Evolutionary conservation across 176 grass and related monocot species (phyloP), one percentile per base, ranked within the genome.

Genomic region (Canna indica): DNA sequence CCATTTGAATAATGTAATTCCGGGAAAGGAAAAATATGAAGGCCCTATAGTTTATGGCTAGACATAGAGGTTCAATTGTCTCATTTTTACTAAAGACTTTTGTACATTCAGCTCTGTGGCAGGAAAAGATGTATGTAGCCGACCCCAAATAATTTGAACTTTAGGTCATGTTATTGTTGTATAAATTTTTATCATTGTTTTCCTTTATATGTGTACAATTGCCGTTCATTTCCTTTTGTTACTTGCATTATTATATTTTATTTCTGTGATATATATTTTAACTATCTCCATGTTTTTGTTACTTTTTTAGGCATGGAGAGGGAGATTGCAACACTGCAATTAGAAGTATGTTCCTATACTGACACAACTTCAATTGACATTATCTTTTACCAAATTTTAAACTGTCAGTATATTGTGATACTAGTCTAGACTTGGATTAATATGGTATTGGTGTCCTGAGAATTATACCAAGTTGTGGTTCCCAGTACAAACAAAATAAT

Each of bases 281-380:
- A 53, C 31, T 28, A 45, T 78, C 50, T 78, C 14, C 35, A 67
- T 64, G 10, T 81, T 70, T 58, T 42, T 73, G 36, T 68, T 9
- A 44, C 38, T 3, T 73, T 41, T 7, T 44, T 33, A 99, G 94
- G 89, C 24, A 74, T 99, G 0, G 94, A 93, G 77, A 93, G 86
- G 70, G 94, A 99, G 63, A 88, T 93, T 71, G 80, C 75, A 75
- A 76, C 68, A 22, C 76, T 99, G 78, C 77, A 99, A 28, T 81
- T 85, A 71, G 94, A 99, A 87, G 94, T 99, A 85, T 28, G 69
- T 50, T 59, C 44, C 69, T 31, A 33, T 22, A 74, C 12, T 59
- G 59, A 10, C 66, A 52, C 80, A 10, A 35, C 4, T 38, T 24
- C 7, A 52, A n/a, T 56, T 64, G 8, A 29, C 25, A 64, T 28